phyloP scores from a whole-genome alignment of 345 rosid genomes.

The Citrus maxima region DNA sequence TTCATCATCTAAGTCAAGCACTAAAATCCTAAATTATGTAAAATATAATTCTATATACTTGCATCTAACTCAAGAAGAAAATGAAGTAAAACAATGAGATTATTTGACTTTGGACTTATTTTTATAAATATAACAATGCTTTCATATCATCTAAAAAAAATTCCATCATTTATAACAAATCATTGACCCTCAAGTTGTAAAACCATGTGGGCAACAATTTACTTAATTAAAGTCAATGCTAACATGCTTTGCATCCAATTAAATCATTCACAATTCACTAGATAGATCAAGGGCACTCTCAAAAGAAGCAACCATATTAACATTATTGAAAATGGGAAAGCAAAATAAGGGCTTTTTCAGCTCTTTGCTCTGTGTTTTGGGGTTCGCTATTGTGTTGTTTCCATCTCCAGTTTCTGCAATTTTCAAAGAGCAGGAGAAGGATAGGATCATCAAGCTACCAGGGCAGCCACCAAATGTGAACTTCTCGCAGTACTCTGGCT shows the following conservation, averaged over 20 bases:
- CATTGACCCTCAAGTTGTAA: neutral
- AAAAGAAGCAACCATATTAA: neutral
- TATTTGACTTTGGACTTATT: neutral
- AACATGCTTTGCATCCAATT: neutral
- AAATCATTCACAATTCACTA: neutral
- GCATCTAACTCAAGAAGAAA: neutral
- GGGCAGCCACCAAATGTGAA: conserved; percentile 66
- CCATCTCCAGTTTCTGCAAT: conserved; percentile 7
- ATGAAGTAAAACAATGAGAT: neutral
- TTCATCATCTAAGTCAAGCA: neutral
- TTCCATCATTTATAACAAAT: neutral
- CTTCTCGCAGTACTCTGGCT: conserved; percentile 80
- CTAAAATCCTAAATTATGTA: neutral
- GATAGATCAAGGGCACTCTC: neutral
- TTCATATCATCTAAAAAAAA: neutral
- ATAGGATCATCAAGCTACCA: conserved; percentile 54
- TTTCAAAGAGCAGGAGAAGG: conserved; percentile 39
- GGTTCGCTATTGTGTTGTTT: conserved; percentile 1
- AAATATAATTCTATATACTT: neutral
- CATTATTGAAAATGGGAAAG: conserved; percentile 5
- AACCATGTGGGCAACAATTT: neutral
- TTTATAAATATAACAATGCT: neutral
- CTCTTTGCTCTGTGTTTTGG: conserved; percentile 7
- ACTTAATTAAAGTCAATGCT: conserved; percentile 4
- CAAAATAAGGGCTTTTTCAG: neutral